phyloP scores from a whole-genome alignment of 805 yeast species.

The Barnettozyma californica region DNA sequence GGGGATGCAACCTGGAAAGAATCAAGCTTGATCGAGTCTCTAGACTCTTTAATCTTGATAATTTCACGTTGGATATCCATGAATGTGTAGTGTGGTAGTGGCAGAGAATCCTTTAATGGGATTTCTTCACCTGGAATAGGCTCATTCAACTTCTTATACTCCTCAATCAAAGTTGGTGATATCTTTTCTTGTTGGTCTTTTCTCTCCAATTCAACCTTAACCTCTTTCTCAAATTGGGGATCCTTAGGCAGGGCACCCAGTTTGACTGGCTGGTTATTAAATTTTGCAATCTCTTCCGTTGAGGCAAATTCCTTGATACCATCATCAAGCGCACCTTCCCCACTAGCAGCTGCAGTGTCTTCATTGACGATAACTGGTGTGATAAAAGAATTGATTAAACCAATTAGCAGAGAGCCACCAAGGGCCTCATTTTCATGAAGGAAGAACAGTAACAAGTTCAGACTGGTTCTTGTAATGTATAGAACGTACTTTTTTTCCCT shows the following conservation, averaged over 20 bases:
- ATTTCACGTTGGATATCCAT: constrained; percentile 77
- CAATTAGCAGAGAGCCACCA: constrained; percentile 84
- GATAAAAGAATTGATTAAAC: constrained; percentile 81
- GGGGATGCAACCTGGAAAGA: constrained; percentile 79
- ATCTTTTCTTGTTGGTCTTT: constrained; percentile 59
- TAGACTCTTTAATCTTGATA: constrained; percentile 71
- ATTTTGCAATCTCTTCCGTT: constrained; percentile 45
- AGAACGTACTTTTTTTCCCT: constrained; percentile 68
- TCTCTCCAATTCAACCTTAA: constrained; percentile 75
- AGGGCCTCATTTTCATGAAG: constrained; percentile 86
- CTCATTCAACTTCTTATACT: constrained; percentile 49
- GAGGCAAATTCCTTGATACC: constrained; percentile 28
- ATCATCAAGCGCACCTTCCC: constrained; percentile 37
- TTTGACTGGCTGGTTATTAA: constrained; percentile 68
- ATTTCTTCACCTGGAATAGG: constrained; percentile 41
- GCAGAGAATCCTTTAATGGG: constrained; percentile 71
- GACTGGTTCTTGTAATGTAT: constrained; percentile 73
- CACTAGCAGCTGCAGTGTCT: constrained; percentile 4
- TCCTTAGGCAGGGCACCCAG: constrained; percentile 85
- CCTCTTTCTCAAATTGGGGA: constrained; percentile 76
- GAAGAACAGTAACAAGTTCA: constrained; percentile 79
- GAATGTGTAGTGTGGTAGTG: constrained; percentile 80
- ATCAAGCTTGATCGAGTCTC: constrained; percentile 66
- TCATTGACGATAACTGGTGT: constrained; percentile 36
- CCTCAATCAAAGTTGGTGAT: constrained; percentile 49